These are phyloP conservation scores for Magnusiomyces clavatus DNA, from an alignment of 1,139 yeast species.

Conservation along the genomic window DNA sequence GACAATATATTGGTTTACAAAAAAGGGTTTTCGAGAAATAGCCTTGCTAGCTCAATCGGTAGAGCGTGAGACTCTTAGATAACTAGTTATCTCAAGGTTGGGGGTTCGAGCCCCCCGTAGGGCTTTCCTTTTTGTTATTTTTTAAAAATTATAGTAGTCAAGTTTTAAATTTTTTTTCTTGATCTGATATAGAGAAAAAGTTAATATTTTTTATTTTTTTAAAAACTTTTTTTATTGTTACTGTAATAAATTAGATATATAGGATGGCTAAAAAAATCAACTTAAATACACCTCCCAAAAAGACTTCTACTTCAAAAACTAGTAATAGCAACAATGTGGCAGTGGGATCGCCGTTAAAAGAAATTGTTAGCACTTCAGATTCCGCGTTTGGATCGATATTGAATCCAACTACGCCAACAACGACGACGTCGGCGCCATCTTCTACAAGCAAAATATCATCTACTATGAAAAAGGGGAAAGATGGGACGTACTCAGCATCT, in stretches of 20 bases:
- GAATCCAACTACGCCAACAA: slow-evolving; percentile 3
- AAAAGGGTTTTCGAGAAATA: too few species aligned
- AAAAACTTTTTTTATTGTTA: background rate
- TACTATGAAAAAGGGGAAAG: too few species aligned
- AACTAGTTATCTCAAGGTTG: slow-evolving; percentile 4
- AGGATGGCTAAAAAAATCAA: slow-evolving; percentile 13
- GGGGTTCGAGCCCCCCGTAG: slow-evolving; percentile 8
- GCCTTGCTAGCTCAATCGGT: slow-evolving; percentile 4
- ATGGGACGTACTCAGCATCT: too few species aligned
- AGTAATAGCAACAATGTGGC: background rate
- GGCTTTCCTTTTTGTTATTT: slow-evolving; percentile 1
- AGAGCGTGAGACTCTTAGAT: slow-evolving; percentile 2
- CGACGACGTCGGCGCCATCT: slow-evolving; percentile 5
- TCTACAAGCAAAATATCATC: background rate
- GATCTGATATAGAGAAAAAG: background rate
- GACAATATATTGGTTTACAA: too few species aligned
- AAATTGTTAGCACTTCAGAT: background rate
- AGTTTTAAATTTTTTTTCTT: background rate
- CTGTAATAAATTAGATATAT: background rate
- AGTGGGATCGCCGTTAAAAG: background rate
- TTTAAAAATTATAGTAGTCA: background rate
- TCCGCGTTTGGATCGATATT: background rate
- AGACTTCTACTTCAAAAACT: slow-evolving; percentile 2
- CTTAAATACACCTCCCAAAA: slow-evolving; percentile 6
- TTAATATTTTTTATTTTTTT: background rate